Evolutionary conservation across 2,329 filamentous ascomycete genomes (phyloP), one percentile per base, ranked within the genome.

Genomic region (Fusarium protoensiforme): DNA sequence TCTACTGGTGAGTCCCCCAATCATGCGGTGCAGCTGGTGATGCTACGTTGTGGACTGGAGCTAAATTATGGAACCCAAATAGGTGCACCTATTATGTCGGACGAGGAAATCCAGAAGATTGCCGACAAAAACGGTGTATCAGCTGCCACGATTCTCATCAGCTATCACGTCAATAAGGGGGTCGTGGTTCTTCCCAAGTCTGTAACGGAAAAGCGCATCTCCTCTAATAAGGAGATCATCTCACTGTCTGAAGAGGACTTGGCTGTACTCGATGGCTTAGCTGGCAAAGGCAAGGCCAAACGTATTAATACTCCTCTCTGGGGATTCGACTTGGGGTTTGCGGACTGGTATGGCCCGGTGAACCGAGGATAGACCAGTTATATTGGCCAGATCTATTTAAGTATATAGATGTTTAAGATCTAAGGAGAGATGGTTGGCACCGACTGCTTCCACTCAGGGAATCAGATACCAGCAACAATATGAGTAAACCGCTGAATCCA

Each of bases 241-340:
- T 20, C 53, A 20, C 56, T 76, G 7, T 58, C 72, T 13, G 36
- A 67, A 36, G 70, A 75, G 27, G 70, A 73, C n/a, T 27, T 75
- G 33, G 67, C 24, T 36, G 36, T 43, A 8, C 61, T 67, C 8
- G 61, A 67, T 8, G 24, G 59, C 24, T 53, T 82, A 31, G 80
- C 80, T 53, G 77, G 75, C 20, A 69, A 75, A 16, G 79, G 80
- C 22, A 81, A 81, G 71, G 76, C 78, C 16, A 75, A 79, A 66
- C 80, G 80, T 61, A 71, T 81, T 54, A 81, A 81, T 61, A 81
- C 79, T 16, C 80, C 80, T 57, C 72, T 80, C 20, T 82, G 71
- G 68, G 80, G 80, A 18, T 80, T 69, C 22, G 79, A 81, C 68
- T 73, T 82, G 4, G 71, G 71, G 14, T 73, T 73, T 22, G 48